These are phyloP conservation scores for Monosporascus sp. DNA, from an alignment of 2,329 filamentous ascomycete genomes.

Conservation along the genomic window DNA sequence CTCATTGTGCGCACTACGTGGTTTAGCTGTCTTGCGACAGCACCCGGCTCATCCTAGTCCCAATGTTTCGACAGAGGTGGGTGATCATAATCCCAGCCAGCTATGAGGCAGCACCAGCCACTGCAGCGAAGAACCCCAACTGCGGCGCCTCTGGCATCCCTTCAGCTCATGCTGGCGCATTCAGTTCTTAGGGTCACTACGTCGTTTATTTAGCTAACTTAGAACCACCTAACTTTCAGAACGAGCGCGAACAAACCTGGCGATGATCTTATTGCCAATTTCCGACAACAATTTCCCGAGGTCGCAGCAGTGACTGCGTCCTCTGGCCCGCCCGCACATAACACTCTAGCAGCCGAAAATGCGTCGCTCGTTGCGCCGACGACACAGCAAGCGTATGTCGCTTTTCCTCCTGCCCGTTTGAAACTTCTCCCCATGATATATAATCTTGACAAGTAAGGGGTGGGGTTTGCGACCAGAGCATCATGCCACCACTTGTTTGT, in stretches of 20 bases:
- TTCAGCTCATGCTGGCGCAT: conserved; percentile 1
- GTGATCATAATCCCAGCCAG: conserved; percentile 7
- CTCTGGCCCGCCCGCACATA: conserved; percentile 38
- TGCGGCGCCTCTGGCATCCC: conserved; percentile 2
- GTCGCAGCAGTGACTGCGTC: conserved; percentile 48
- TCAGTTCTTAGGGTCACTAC: background rate
- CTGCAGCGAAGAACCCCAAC: conserved; percentile 1
- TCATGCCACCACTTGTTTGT: background rate
- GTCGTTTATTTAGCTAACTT: conserved; percentile 9
- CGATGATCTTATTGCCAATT: conserved; percentile 77
- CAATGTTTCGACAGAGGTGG: conserved; percentile 29
- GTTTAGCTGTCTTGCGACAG: conserved; percentile 25
- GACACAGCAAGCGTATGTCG: conserved; percentile 23
- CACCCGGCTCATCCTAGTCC: conserved; percentile 15
- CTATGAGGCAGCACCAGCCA: background rate
- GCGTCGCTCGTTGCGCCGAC: conserved; percentile 19
- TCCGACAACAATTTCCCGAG: conserved; percentile 78
- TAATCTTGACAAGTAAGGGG: background rate
- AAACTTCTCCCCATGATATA: background rate
- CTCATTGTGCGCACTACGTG: conserved; percentile 15
- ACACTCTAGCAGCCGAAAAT: conserved; percentile 28
- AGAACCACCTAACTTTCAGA: conserved; percentile 34
- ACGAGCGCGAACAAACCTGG: conserved; percentile 80
- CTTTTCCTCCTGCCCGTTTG: background rate
- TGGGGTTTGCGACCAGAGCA: background rate